Base-by-base conservation (phyloP, 2,329 filamentous ascomycete species). In the Aureobasidium sp. region DNA sequence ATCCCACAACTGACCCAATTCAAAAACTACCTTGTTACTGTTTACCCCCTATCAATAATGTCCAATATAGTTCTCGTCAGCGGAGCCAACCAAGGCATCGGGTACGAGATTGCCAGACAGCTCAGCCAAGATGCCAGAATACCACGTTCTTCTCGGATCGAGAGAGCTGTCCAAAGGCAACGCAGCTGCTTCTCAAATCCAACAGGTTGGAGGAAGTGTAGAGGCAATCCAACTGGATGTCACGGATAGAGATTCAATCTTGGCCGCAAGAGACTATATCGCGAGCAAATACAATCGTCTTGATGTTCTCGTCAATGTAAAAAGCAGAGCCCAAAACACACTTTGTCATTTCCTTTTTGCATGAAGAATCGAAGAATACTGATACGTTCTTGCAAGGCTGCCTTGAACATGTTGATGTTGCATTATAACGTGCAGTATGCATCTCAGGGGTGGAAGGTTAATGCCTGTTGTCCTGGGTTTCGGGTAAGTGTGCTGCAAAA, bases 381-480 rank as follows among this genome's bases (percentile, higher is more conserved):
- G 15, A 47, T 8, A 47, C 6, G n/a, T n/a, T n/a, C n/a, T n/a
- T n/a, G n/a, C 29, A 79, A 79, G 67, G 68, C 72, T 8, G 77
- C 71, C 2, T 48, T 79, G 57, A 79, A 76, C 29, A 79, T 79
- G 68, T 20, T 78, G 65, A 77, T 76, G 72, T 63, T 79, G 53
- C 71, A 76, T 4, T 82, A 78, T 76, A 64, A 70, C 41, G 70
- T 70, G 20, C 57, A 69, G 29, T 63, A 74, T 55, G 66, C 69
- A 61, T 64, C 68, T 1, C 71, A 76, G 49, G 44, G 44, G 7
- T 72, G 78, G 39, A 80, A 79, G 64, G 75, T 79, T 0, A 79
- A 75, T 58, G 68, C 64, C 0, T 71, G 77, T 8, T 72, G 71
- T 62, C 77, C 77, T 1, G 77, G 77, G 0, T 70, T 77, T 55